Conservation (phyloP, 768 basidiomycete genomes). For the Tricholomella constricta region DNA sequence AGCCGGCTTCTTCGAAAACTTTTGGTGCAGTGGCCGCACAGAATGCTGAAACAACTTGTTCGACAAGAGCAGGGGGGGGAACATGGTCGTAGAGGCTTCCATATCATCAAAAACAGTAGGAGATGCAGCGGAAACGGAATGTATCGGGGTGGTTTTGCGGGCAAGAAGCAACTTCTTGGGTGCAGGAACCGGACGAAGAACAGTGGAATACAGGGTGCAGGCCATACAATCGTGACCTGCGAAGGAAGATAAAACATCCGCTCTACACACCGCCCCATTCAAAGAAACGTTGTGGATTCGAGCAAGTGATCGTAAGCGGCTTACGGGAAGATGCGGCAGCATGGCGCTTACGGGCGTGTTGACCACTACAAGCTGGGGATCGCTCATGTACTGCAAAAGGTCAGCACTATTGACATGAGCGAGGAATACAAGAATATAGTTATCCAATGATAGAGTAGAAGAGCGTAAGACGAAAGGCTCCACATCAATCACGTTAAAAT, state of each 20-base stretch:
- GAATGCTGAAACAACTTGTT: constrained; percentile 1
- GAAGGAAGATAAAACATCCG: background rate
- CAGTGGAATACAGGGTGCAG: background rate
- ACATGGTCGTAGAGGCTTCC: background rate
- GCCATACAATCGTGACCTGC: background rate
- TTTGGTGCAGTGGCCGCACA: constrained; percentile 9
- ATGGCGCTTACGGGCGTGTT: background rate
- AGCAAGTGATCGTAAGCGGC: background rate
- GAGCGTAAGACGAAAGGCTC: no score
- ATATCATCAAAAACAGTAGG: background rate
- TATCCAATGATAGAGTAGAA: no score
- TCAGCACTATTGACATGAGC: background rate
- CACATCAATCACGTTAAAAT: no score
- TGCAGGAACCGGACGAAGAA: background rate
- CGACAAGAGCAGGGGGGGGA: background rate
- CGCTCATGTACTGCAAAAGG: background rate
- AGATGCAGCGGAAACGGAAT: background rate
- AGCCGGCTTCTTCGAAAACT: constrained; percentile 21
- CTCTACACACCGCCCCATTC: background rate
- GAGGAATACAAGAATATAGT: background rate
- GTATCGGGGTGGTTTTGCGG: background rate
- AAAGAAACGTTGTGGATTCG: background rate
- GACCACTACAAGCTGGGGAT: background rate
- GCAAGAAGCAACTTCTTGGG: background rate
- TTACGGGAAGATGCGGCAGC: background rate